Conservation (phyloP, 768 basidiomycete genomes). For the Lentinula detonsa region DNA sequence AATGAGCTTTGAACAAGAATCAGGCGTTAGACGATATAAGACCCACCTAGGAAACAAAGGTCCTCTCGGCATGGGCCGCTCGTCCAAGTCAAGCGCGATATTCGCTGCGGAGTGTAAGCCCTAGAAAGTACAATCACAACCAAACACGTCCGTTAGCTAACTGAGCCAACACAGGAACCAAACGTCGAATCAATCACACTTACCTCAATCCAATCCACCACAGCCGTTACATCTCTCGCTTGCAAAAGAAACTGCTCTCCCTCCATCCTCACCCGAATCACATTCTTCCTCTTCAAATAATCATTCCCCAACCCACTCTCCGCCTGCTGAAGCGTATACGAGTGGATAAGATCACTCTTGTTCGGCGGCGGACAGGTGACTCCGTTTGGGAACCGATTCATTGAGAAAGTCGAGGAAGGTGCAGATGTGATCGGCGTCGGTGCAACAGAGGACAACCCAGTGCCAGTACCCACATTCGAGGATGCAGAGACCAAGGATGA, state of each 20-base stretch:
- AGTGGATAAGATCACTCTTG: slow-evolving; percentile 48
- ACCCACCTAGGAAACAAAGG: slow-evolving; percentile 78
- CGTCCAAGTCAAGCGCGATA: slow-evolving; percentile 88
- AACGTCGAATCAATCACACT: slow-evolving; percentile 11
- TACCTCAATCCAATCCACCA: slow-evolving; percentile 97
- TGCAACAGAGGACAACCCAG: background rate
- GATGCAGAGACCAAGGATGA: background rate
- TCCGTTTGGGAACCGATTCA: slow-evolving; percentile 10
- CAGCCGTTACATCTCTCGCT: slow-evolving; percentile 73
- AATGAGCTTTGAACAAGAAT: slow-evolving; percentile 3
- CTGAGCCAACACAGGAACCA: background rate
- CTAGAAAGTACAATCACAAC: slow-evolving; percentile 25
- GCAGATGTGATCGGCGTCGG: background rate
- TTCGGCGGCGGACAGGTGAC: slow-evolving; percentile 34
- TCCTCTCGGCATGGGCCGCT: slow-evolving; percentile 86
- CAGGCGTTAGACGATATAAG: slow-evolving; percentile 7
- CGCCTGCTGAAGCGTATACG: slow-evolving; percentile 82
- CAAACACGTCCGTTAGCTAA: background rate
- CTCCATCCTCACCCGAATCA: slow-evolving; percentile 86
- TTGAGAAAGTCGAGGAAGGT: background rate
- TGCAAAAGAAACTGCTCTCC: slow-evolving; percentile 97
- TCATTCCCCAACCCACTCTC: slow-evolving; percentile 95
- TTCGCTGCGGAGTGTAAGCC: slow-evolving; percentile 90
- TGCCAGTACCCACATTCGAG: background rate
- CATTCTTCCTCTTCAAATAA: slow-evolving; percentile 89